Conservation (phyloP, 805 yeast genomes). For the Dipodascus geniculatus region DNA sequence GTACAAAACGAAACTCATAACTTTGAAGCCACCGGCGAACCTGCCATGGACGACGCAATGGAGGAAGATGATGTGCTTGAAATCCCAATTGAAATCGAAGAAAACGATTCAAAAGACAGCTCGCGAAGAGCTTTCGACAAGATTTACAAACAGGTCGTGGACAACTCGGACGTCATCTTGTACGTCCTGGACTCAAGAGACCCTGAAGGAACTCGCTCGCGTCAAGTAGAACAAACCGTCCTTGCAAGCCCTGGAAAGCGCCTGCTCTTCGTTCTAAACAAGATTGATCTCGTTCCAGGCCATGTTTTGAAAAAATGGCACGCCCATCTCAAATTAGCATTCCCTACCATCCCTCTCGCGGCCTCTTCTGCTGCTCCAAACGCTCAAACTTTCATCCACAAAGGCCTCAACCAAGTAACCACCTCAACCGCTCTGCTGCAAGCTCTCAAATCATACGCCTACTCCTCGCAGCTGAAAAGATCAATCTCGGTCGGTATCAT, state of each 20-base stretch:
- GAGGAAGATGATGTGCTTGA: slow-evolving; percentile 37
- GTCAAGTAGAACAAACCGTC: slow-evolving; percentile 83
- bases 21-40: slow-evolving; percentile 36
- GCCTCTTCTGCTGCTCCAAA: slow-evolving; percentile 59
- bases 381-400: slow-evolving; percentile 52
- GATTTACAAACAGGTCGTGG: slow-evolving; percentile 86
- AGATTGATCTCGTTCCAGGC: slow-evolving; percentile 86
- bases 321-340: slow-evolving; percentile 59
- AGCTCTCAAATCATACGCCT: slow-evolving; percentile 76
- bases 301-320: slow-evolving; percentile 78
- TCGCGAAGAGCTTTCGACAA: slow-evolving; percentile 77
- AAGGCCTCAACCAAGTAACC: slow-evolving; percentile 54
- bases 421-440: slow-evolving; percentile 68
- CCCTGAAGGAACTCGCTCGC: slow-evolving; percentile 89
- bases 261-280: slow-evolving; percentile 75
- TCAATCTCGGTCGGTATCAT: slow-evolving; percentile 89
- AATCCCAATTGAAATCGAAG: slow-evolving; percentile 37
- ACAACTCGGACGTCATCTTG: slow-evolving; percentile 78
- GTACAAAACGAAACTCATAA: slow-evolving; percentile 83
- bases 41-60: slow-evolving; percentile 29
- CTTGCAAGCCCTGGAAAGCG: slow-evolving; percentile 71
- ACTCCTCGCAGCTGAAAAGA: slow-evolving; percentile 73
- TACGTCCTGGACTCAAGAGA: slow-evolving; percentile 97
- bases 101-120: slow-evolving; percentile 30
- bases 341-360: slow-evolving; percentile 89